phyloP scores from a whole-genome alignment of 108 stramenopile species.

The Schizochytrium sp. region DNA sequence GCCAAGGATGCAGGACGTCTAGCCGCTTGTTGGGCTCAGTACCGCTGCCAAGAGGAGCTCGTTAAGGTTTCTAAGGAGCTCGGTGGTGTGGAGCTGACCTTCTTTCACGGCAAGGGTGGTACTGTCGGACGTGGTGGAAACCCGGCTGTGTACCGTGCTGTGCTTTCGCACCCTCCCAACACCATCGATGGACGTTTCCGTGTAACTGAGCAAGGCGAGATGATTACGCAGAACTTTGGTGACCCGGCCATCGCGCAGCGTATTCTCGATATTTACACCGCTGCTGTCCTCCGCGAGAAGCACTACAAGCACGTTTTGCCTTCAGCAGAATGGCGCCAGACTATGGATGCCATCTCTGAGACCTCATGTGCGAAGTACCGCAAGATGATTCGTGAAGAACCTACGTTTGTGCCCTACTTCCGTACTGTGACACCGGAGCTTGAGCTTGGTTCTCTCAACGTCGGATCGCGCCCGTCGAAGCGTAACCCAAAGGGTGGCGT shows the following conservation, averaged over 20 bases:
- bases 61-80: constrained; percentile 82
- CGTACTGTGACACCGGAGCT: constrained; percentile 95
- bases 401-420: constrained; percentile 95
- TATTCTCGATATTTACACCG: constrained; percentile 94
- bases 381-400: constrained; percentile 85
- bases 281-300: constrained; percentile 88
- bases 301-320: constrained; percentile 83
- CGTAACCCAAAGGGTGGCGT: constrained; percentile 95
- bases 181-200: constrained; percentile 98
- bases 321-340: constrained; percentile 80
- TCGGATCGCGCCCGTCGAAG: constrained; percentile 94
- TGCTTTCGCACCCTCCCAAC: constrained; percentile 91
- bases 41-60: constrained; percentile 90
- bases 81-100: constrained; percentile 86
- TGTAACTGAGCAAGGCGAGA: constrained; percentile 98
- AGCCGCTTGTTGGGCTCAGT: constrained; percentile 95
- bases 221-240: constrained; percentile 98
- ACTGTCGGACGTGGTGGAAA: constrained; percentile 97
- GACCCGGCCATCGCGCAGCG: constrained; percentile 86
- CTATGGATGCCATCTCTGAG: constrained; percentile 86
- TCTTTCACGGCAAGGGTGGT: constrained; percentile 97
- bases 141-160: constrained; percentile 86
- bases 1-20: constrained; percentile 97
- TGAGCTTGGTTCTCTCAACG: constrained; percentile 88
- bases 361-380: constrained; percentile 86